Base-by-base conservation (phyloP, 179 eudicot species). In the Gypsophila paniculata region DNA sequence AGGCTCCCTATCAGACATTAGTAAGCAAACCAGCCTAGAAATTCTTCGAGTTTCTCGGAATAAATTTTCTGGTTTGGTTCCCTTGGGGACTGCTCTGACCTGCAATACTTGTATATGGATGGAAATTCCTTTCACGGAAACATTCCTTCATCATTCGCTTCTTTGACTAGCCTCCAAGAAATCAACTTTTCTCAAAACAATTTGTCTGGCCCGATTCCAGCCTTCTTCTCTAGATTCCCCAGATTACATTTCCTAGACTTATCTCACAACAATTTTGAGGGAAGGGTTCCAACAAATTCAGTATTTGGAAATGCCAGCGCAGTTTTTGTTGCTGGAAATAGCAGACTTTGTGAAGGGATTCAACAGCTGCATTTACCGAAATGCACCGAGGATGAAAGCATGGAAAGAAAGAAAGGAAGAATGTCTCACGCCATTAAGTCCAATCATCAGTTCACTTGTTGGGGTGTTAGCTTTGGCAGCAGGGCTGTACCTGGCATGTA, bases 221-320 rank as follows among this genome's bases (percentile, higher is more conserved):
- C 49, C 26, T 36, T 14, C 49, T 8, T 36, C 5, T 36, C 68
- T 17, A 36, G n/a, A 8, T 63, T 63, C n/a, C 68, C 15, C 15
- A 17, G 2, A 6, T 9, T 4, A 57, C 13, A 55, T 49, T 54
- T 44, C 32, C 12, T 54, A 12, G 38, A 70, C 21, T 57, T 69
- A 38, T 70, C 73, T 21, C 55, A 21, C 64, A 70, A 70, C 3
- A 25, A 70, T 70, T 70, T 70, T 13, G 53, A 38, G 64, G 73
- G 73, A 18, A 54, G 14, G 34, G 64, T 70, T 57, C 73, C 73
- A 38, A 36, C 6, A 9, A 38, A 11, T 18, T n/a, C 22, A n/a
- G 67, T 63, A 3, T 63, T 63, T 63, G 46, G 34, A 19, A 53
- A 70, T 70, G 36, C 52, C 12, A 70, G 64, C 21, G 52, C 4